phyloP scores from a whole-genome alignment of 371 early-diverging fungal genomes.

The Haplosporangium sp. region DNA sequence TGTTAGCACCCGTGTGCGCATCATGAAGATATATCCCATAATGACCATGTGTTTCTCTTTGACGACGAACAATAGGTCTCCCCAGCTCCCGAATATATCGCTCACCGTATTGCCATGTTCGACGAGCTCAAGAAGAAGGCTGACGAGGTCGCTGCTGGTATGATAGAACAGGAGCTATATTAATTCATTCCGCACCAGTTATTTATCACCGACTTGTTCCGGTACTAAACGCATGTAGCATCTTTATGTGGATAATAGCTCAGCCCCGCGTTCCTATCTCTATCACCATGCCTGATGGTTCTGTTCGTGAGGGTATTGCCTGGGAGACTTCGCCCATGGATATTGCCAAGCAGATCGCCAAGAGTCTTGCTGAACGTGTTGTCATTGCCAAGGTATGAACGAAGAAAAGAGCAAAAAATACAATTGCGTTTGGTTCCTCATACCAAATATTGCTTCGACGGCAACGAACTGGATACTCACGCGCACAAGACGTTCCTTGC shows the following conservation, averaged over 20 bases:
- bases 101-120: slow-evolving; percentile 91
- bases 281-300: slow-evolving; percentile 92
- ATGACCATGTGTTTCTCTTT: too few relatives aligned
- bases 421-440: too few relatives aligned
- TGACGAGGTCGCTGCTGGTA: slow-evolving; percentile 85
- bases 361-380: slow-evolving; percentile 89
- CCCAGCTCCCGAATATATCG: slow-evolving; percentile 84
- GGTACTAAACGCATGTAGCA: background rate
- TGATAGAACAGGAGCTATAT: background rate
- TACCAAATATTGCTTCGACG: too few relatives aligned
- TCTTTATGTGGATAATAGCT: slow-evolving; percentile 54
- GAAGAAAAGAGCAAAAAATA: background rate
- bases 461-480: too few relatives aligned
- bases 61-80: slow-evolving; percentile 55
- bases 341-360: slow-evolving; percentile 88
- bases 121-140: slow-evolving; percentile 83
- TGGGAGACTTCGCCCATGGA: slow-evolving; percentile 97
- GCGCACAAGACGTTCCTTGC: too few relatives aligned
- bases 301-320: slow-evolving; percentile 81
- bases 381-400: slow-evolving; percentile 92
- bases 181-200: background rate
- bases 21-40: too few relatives aligned
- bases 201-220: too few relatives aligned
- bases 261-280: slow-evolving; percentile 89
- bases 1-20: too few relatives aligned